Evolutionary conservation across 1,139 yeast genomes (phyloP).

Genomic region (Suhomyces guaymorum): DNA sequence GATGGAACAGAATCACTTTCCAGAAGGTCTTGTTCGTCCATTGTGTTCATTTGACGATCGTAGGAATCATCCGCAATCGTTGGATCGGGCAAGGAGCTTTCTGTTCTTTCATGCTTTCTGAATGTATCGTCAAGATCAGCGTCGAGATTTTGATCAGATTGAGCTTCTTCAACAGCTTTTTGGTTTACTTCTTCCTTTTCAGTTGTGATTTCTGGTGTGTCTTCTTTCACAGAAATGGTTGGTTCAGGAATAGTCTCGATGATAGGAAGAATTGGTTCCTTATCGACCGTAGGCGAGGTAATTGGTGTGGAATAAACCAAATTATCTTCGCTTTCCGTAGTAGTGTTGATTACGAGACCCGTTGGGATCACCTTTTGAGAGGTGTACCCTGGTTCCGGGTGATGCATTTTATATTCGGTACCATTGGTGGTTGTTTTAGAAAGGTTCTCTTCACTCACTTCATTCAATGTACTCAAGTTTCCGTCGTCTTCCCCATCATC

Average conservation of each 20-base stretch:
- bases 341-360: background rate
- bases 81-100: slow-evolving; percentile 18
- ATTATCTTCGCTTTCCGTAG: slow-evolving; percentile 6
- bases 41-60: slow-evolving; percentile 3
- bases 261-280: background rate
- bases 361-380: background rate
- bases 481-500: slow-evolving; percentile 7
- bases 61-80: slow-evolving; percentile 15
- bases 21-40: too few species aligned
- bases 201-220: too few species aligned
- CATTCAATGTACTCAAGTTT: slow-evolving; percentile 16
- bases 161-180: too few species aligned
- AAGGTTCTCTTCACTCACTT: slow-evolving; percentile 14
- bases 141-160: background rate
- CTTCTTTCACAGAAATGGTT: too few species aligned
- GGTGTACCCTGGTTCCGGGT: background rate
- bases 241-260: background rate
- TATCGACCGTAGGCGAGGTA: slow-evolving; percentile 6
- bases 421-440: slow-evolving; percentile 8
- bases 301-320: slow-evolving; percentile 6
- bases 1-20: too few species aligned
- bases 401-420: slow-evolving; percentile 2
- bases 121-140: background rate
- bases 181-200: too few species aligned
- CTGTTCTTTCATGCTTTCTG: slow-evolving; percentile 12